Evolutionary conservation across 2,329 filamentous ascomycete species (phyloP).

Genomic region (Sporothrix curviconia): DNA sequence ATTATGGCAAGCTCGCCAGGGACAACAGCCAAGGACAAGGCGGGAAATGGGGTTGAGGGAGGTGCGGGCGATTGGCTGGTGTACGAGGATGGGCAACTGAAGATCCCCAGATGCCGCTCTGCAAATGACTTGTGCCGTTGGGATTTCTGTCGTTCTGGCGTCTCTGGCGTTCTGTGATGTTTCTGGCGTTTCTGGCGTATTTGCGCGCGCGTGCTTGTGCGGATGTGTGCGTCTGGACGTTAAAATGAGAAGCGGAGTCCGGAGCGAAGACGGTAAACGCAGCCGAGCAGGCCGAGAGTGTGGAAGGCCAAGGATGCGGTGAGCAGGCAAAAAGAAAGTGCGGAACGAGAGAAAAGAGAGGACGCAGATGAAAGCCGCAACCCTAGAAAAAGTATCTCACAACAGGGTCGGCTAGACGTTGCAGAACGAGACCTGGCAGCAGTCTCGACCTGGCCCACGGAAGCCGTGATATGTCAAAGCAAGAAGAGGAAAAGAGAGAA

Average conservation of each 20-base stretch:
- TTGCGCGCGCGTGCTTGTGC: no score
- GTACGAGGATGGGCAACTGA: constrained; percentile 8
- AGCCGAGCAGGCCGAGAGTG: constrained; percentile 5
- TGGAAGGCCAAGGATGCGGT: not conserved
- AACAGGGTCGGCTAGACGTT: not conserved
- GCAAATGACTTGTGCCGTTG: no score
- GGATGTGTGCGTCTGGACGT: no score
- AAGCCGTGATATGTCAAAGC: not conserved
- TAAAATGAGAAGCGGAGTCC: no score
- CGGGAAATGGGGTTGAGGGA: constrained; percentile 13
- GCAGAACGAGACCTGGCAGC: not conserved
- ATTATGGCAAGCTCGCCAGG: no score
- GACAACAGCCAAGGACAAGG: constrained; percentile 4
- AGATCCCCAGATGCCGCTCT: constrained; percentile 7
- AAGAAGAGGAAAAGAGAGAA: not conserved
- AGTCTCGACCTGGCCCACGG: not conserved
- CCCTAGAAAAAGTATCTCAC: no score
- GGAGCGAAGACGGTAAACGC: not conserved
- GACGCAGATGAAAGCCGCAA: not conserved
- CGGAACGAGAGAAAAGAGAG: not conserved
- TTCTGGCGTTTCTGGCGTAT: no score
- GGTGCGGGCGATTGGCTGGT: constrained; percentile 9
- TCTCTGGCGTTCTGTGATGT: not conserved
- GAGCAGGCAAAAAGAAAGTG: not conserved
- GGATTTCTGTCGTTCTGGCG: no score